Evolutionary conservation across 345 rosid genomes (phyloP).

Genomic region (Conringia planisiliqua): DNA sequence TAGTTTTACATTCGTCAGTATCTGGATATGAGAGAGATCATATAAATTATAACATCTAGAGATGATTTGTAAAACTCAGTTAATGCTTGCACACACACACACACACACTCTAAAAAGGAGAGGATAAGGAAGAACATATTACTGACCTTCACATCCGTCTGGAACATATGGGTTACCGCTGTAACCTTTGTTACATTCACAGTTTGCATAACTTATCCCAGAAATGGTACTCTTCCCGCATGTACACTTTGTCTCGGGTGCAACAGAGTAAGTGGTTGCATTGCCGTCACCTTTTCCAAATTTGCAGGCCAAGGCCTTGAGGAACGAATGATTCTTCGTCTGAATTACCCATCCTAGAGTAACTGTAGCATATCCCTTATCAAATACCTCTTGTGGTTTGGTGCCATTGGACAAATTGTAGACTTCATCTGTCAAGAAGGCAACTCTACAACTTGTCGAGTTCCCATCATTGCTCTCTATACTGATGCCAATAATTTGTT

Average conservation of each 20-base stretch:
- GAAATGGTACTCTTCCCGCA: not conserved
- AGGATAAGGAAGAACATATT: not conserved
- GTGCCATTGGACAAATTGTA: not conserved
- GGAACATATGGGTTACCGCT: not conserved
- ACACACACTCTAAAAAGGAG: not conserved
- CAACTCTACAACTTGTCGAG: not conserved
- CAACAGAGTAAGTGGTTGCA: no score
- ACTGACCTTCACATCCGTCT: not conserved
- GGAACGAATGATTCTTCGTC: not conserved
- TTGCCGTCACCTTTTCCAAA: not conserved
- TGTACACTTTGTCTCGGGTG: not conserved
- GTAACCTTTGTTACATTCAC: conserved; percentile 24
- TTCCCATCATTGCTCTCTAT: not conserved
- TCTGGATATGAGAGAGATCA: not conserved
- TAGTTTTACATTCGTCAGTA: not conserved
- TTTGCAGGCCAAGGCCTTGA: not conserved
- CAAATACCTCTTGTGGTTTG: not conserved
- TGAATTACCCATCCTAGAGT: conserved; percentile 33
- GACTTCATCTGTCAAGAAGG: conserved; percentile 5
- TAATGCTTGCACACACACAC: no score
- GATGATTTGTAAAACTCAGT: no score
- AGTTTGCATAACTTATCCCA: not conserved
- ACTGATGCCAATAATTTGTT: not conserved
- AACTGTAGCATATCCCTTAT: not conserved
- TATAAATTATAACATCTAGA: no score